A percentile compares a stretch with the other conserved stretches of the same genome.
phyloP scores from a whole-genome alignment of 2,329 filamentous ascomycete species.

The Verticillium dahliae region DNA sequence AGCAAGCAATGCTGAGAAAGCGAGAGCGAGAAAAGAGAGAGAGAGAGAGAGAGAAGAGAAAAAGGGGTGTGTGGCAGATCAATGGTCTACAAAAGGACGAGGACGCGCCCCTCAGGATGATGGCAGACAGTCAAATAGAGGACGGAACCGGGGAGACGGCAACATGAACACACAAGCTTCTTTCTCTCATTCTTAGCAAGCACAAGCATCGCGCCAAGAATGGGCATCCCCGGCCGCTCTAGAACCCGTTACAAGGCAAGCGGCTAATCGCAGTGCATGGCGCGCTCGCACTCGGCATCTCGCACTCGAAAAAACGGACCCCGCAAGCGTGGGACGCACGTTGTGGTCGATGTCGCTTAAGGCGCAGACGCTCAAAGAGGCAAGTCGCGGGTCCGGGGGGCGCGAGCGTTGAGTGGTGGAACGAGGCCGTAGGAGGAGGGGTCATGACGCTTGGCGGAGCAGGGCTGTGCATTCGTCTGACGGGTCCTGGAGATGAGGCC shows the following conservation, averaged over 20 bases:
- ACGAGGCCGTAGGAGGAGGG: background rate
- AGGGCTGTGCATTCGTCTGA: background rate
- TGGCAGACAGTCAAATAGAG: too few species aligned
- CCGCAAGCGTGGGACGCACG: background rate
- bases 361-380: background rate
- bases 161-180: too few species aligned
- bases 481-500: background rate
- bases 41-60: background rate
- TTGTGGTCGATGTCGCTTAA: background rate
- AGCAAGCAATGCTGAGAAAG: background rate
- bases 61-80: background rate
- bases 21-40: too few species aligned
- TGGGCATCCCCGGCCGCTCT: background rate
- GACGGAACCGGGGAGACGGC: too few species aligned
- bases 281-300: background rate
- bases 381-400: background rate
- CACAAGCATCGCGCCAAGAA: background rate
- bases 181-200: background rate
- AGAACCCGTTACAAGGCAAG: background rate
- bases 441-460: background rate
- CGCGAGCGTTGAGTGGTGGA: background rate
- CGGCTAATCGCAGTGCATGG: background rate
- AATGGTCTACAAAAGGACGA: background rate
- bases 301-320: background rate
- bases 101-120: background rate